phyloP scores from a whole-genome alignment of 768 basidiomycete species.

The Rubroboletus pulcherrimus region DNA sequence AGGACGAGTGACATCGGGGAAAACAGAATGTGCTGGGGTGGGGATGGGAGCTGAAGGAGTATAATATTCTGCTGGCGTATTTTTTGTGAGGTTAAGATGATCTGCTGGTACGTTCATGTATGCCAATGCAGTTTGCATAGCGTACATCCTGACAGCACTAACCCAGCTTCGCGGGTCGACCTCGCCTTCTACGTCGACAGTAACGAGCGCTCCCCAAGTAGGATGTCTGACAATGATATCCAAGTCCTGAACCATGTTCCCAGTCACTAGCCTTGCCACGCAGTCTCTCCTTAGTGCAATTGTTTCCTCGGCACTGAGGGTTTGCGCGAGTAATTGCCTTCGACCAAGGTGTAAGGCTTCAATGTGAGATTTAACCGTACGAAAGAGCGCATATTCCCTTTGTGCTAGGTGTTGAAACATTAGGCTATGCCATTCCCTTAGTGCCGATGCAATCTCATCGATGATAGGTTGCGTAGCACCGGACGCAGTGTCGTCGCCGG shows the following conservation, averaged over 20 bases:
- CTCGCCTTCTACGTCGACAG: constrained; percentile 85
- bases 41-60: constrained; percentile 43
- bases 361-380: constrained; percentile 81
- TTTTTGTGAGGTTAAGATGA: constrained; percentile 33
- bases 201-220: constrained; percentile 83
- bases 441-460: constrained; percentile 94
- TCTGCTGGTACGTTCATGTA: constrained; percentile 57
- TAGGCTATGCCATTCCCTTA: constrained; percentile 92
- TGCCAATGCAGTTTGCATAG: constrained; percentile 80
- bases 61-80: constrained; percentile 42
- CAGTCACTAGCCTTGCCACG: constrained; percentile 80
- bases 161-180: constrained; percentile 81
- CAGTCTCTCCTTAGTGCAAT: constrained; percentile 78
- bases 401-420: constrained; percentile 89
- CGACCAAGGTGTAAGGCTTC: constrained; percentile 90
- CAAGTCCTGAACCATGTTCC: constrained; percentile 87
- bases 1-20: constrained; percentile 47
- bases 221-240: constrained; percentile 98
- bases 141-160: constrained; percentile 87
- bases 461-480: constrained; percentile 86
- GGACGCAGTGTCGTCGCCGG: constrained; percentile 87
- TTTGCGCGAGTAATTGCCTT: constrained; percentile 83
- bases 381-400: constrained; percentile 87
- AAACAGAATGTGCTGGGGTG: constrained; percentile 66
- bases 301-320: constrained; percentile 84